These are phyloP conservation scores for Coniferiporia weirii DNA, from an alignment of 1,284 basidiomycete species.

Conservation along the genomic window DNA sequence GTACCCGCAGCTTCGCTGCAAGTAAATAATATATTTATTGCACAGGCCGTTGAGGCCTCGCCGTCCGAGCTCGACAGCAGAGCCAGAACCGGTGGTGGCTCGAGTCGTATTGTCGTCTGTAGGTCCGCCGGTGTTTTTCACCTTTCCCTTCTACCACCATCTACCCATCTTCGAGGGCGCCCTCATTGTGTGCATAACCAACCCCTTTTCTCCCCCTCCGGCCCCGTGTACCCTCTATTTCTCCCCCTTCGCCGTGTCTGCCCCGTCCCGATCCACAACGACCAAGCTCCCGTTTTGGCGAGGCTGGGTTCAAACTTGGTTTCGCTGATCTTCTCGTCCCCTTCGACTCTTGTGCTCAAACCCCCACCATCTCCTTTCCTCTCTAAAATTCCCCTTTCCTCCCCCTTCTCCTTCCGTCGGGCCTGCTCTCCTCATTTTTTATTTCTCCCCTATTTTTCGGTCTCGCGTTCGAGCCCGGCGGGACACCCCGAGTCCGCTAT, in stretches of 20 bases:
- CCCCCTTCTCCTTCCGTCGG: too few relatives aligned
- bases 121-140: background rate
- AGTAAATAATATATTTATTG: too few relatives aligned
- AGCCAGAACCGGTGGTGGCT: background rate
- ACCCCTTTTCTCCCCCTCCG: background rate
- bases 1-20: too few relatives aligned
- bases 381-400: background rate
- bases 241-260: background rate
- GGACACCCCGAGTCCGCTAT: too few relatives aligned
- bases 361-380: background rate
- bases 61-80: too few relatives aligned
- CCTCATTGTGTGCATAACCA: background rate
- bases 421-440: background rate
- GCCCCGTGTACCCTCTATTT: background rate
- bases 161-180: background rate
- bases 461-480: background rate
- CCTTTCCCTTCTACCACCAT: constrained; percentile 1
- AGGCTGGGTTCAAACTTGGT: background rate
- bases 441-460: too few relatives aligned
- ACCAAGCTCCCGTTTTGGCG: background rate
- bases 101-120: background rate
- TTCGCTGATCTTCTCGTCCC: background rate
- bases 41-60: too few relatives aligned
- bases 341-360: background rate
- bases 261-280: background rate